A percentile compares a stretch with the other conserved stretches of the same genome.
phyloP scores from a whole-genome alignment of 2,329 filamentous ascomycete species.

The Claviceps fusiformis region DNA sequence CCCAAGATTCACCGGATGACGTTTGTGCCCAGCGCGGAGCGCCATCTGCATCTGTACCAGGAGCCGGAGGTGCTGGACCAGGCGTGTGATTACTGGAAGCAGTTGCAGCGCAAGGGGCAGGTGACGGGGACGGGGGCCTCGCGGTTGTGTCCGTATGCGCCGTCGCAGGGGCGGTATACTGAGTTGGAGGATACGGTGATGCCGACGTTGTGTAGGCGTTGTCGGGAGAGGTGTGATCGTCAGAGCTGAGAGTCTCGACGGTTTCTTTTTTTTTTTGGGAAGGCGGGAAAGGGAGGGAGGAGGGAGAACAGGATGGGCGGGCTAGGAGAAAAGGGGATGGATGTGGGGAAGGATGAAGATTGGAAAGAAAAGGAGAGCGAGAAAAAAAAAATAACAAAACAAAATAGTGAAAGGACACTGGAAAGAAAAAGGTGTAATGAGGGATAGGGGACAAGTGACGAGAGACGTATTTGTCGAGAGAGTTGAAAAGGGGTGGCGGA shows the following conservation, averaged over 20 bases:
- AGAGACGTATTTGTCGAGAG: neutral
- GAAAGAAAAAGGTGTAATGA: neutral
- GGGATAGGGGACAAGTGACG: neutral
- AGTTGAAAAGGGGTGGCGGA: neutral
- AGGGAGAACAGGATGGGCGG: neutral
- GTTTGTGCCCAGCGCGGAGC: neutral
- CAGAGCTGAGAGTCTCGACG: neutral
- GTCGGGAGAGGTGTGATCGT: neutral
- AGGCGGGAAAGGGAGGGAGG: neutral
- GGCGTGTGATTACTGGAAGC: slow-evolving; percentile 1
- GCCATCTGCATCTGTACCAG: neutral
- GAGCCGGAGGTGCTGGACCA: neutral
- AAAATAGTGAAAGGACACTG: neutral
- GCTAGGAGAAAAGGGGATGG: neutral
- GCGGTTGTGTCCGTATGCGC: slow-evolving; percentile 1
- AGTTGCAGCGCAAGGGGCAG: neutral
- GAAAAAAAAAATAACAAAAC: neutral
- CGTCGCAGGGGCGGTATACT: neutral
- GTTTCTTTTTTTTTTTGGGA: neutral
- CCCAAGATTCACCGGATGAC: neutral
- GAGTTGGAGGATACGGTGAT: neutral
- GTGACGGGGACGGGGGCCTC: neutral
- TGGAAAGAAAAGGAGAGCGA: neutral
- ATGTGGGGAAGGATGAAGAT: too few relatives aligned
- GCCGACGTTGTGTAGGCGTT: neutral